Base-by-base conservation (phyloP, 176 grass and related monocot species). In the Lolium perenne region DNA sequence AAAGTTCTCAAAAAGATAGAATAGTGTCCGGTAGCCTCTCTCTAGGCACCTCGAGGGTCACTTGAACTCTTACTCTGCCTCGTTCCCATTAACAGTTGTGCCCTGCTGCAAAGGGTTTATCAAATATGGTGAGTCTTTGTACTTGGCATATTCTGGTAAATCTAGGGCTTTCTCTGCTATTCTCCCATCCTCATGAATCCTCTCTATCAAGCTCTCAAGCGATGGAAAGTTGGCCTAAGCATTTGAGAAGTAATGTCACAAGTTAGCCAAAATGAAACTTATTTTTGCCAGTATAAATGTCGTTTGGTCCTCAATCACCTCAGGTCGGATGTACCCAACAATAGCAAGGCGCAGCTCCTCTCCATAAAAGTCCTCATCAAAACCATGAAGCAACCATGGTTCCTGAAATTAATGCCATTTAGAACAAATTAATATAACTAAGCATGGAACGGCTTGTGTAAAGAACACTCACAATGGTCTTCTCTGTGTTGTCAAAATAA, bases 351-450 rank as follows among this genome's bases (percentile, higher is more conserved):
- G 90, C 25, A 99, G 82, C 88, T 99, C 97, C 94, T 99, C 94
- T 63, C 94, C 90, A 17, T 99, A 99, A 15, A 99, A 96, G 77
- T 96, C 90, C 78, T 94, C 97, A 4, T 38, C 82, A 43, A 99
- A 99, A 77, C 91, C 80, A 88, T 99, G 92, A 87, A 99, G 92
- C 90, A 99, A 65, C 94, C 97, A 99, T n/a, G 97, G 92, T 88
- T 99, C 97, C 97, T 96, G 87, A 18, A 81, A 90, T 22, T 22
- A 47, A 79, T 60, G 20, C 10, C 5, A 8, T 14, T 91, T 69
- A 89, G 68, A 90, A 23, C 38, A 80, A 79, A 83, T 10, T 85
- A 72, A 77, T 84, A 81, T 4, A 29, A 66, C 74, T 43, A 21
- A 57, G 51, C n/a, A 84, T 84, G 6, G 40, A 87, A 22, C 22